phyloP scores from a whole-genome alignment of 768 basidiomycete genomes.

The Kwoniella pini region DNA sequence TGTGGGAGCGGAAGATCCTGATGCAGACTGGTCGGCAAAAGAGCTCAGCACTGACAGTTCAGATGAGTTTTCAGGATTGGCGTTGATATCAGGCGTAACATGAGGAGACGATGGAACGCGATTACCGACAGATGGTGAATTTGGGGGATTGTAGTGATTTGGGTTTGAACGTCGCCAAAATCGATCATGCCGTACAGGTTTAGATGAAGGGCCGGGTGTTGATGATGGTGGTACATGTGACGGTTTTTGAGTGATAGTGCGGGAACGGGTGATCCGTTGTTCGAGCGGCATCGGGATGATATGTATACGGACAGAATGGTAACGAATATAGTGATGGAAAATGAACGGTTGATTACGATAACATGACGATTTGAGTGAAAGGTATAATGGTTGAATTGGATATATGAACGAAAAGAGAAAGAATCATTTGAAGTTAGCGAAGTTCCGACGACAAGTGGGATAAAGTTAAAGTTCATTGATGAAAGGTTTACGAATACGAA shows the following conservation, averaged over 20 bases:
- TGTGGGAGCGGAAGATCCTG: background rate
- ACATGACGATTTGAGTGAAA: too few relatives aligned
- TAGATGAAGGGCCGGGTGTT: background rate
- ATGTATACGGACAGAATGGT: too few relatives aligned
- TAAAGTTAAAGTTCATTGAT: too few relatives aligned
- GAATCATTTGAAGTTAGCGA: too few relatives aligned
- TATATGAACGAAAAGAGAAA: too few relatives aligned
- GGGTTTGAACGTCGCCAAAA: background rate
- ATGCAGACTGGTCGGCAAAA: background rate
- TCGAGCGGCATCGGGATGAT: background rate
- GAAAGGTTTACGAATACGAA: too few relatives aligned
- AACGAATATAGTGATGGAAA: too few relatives aligned
- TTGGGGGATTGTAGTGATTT: background rate
- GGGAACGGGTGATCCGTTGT: constrained; percentile 4
- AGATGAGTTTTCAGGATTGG: background rate
- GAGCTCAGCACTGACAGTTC: constrained; percentile 13
- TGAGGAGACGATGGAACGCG: background rate
- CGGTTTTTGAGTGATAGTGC: background rate
- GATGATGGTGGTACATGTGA: background rate
- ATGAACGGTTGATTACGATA: background rate
- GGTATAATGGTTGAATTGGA: too few relatives aligned
- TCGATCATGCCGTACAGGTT: background rate
- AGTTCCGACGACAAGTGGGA: too few relatives aligned
- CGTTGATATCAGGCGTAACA: background rate
- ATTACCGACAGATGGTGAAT: background rate